These are phyloP conservation scores for Fusarium brevicatenulatum DNA, from an alignment of 2,329 filamentous ascomycete genomes.

Conservation along the genomic window DNA sequence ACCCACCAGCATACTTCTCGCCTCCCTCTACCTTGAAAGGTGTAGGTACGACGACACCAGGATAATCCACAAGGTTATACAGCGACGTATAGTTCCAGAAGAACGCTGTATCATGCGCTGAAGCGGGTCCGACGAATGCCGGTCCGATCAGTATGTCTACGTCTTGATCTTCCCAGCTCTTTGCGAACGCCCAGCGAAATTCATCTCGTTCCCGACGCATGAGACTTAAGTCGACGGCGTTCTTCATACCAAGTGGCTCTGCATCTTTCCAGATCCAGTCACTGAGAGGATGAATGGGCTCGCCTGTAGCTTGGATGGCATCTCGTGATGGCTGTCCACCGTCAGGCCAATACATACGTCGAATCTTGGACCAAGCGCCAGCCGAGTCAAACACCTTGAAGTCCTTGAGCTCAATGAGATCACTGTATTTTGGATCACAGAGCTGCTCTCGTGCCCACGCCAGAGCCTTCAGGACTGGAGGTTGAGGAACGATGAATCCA, in stretches of 20 bases:
- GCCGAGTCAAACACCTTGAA: not conserved
- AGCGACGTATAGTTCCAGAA: constrained; percentile 71
- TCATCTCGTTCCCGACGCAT: not conserved
- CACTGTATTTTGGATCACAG: not conserved
- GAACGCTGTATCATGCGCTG: constrained; percentile 44
- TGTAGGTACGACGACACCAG: constrained; percentile 67
- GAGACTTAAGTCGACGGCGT: not conserved
- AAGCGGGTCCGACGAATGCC: constrained; percentile 1
- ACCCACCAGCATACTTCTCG: not conserved
- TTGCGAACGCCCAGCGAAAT: not conserved
- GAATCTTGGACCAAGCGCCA: not conserved
- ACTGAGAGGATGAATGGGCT: not conserved
- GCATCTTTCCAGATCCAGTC: not conserved
- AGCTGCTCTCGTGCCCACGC: not conserved
- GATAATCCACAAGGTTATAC: constrained; percentile 75
- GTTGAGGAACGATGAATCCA: constrained; percentile 64
- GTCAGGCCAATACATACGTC: not conserved
- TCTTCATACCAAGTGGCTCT: not conserved
- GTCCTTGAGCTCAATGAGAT: not conserved
- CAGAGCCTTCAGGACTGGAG: constrained; percentile 68
- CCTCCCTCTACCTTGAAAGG: constrained; percentile 13
- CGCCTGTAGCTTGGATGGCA: not conserved
- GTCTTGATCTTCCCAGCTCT: not conserved
- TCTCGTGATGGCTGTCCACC: not conserved
- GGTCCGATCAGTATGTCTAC: constrained; percentile 14